Conservation (phyloP, 306 rosid genomes). For the Prunus mume region DNA sequence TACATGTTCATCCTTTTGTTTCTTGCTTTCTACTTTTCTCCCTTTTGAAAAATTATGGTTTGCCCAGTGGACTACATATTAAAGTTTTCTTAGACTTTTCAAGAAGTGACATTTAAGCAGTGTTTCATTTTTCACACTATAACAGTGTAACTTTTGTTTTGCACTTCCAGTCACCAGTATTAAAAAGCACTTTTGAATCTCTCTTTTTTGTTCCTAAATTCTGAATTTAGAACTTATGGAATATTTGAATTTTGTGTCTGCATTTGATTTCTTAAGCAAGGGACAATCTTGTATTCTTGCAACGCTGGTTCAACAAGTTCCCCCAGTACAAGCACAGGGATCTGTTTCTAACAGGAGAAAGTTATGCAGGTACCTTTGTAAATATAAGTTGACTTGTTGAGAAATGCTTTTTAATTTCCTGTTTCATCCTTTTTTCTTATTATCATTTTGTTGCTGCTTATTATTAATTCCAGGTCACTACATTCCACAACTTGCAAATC, state of each 20-base stretch:
- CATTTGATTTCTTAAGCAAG: constrained; percentile 48
- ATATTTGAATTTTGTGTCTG: not conserved
- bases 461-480: constrained; percentile 56
- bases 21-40: constrained; percentile 16
- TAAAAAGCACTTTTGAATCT: not conserved
- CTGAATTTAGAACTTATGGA: not conserved
- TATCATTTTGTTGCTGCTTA: not conserved
- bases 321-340: constrained; percentile 56
- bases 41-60: constrained; percentile 21
- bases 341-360: constrained; percentile 66
- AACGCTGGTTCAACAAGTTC: constrained; percentile 63
- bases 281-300: constrained; percentile 59
- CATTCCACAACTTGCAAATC: constrained; percentile 77
- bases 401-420: not conserved
- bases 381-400: not conserved
- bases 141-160: constrained; percentile 18
- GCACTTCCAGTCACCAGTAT: constrained; percentile 12
- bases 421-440: not conserved
- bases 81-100: constrained; percentile 22
- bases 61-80: constrained; percentile 1
- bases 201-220: constrained; percentile 11
- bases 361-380: constrained; percentile 59
- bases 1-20: constrained; percentile 13
- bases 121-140: not conserved
- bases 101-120: constrained; percentile 33